Evolutionary conservation across 2,329 filamentous ascomycete genomes (phyloP).

Genomic region (Pseudonectria foliicola): DNA sequence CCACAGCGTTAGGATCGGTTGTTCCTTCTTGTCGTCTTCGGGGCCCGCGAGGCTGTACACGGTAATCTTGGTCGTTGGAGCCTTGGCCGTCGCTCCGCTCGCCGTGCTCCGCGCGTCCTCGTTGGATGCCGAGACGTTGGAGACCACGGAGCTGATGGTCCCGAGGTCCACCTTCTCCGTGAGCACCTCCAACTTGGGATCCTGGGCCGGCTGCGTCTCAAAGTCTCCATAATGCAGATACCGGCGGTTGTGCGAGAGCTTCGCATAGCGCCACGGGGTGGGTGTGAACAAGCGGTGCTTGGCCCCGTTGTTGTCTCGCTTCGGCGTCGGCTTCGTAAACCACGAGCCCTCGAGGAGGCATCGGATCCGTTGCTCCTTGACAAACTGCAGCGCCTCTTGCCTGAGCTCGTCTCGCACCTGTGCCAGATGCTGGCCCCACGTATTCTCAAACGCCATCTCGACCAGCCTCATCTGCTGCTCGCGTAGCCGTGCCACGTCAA

Average conservation of each 20-base stretch:
- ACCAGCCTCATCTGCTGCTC: conserved; percentile 90
- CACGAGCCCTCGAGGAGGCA: conserved; percentile 84
- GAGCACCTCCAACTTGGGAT: conserved; percentile 67
- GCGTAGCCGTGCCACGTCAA: conserved; percentile 70
- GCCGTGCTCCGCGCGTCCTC: conserved; percentile 40
- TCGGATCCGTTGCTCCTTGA: conserved; percentile 91
- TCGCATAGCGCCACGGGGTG: conserved; percentile 72
- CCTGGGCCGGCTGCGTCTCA: conserved; percentile 51
- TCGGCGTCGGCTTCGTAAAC: conserved; percentile 56
- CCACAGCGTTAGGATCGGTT: conserved; percentile 73
- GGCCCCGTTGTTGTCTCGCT: conserved; percentile 28
- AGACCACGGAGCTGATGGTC: conserved; percentile 86
- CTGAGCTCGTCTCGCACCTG: conserved; percentile 89
- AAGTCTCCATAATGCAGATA: conserved; percentile 90
- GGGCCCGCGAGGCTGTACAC: conserved; percentile 65
- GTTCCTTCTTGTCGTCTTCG: conserved; percentile 48
- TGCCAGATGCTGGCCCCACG: conserved; percentile 83
- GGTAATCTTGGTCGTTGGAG: conserved; percentile 74
- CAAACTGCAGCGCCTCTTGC: conserved; percentile 87
- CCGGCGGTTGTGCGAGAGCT: conserved; percentile 82
- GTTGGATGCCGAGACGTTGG: conserved; percentile 71
- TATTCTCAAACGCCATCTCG: conserved; percentile 85
- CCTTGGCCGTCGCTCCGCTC: conserved; percentile 36
- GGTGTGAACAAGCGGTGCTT: conserved; percentile 37
- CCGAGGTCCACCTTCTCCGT: conserved; percentile 79